Evolutionary conservation across 1,284 basidiomycete genomes (phyloP).

Genomic region (Nidula niveotomentosa): DNA sequence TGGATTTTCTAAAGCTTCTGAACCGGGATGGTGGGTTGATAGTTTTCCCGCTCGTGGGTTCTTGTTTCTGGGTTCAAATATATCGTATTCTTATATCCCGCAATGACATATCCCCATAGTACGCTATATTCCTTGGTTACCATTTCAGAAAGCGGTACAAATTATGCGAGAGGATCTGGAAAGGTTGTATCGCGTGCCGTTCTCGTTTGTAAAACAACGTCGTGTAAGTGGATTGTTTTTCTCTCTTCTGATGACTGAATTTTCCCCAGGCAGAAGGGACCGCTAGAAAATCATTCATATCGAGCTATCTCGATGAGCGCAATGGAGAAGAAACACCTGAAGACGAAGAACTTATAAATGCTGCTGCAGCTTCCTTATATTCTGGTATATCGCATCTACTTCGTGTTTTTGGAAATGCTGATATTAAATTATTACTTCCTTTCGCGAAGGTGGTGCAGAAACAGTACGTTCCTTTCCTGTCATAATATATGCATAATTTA

Average conservation of each 20-base stretch:
- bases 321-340: conserved; percentile 7
- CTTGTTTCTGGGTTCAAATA: not conserved
- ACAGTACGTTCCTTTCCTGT: conserved; percentile 20
- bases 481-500: not conserved
- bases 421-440: not conserved
- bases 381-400: conserved; percentile 20
- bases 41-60: conserved; percentile 26
- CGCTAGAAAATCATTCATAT: conserved; percentile 18
- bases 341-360: conserved; percentile 36
- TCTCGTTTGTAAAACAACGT: conserved; percentile 15
- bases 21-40: conserved; percentile 40
- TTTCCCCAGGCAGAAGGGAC: conserved; percentile 12
- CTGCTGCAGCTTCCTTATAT: conserved; percentile 37
- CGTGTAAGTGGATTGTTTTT: conserved; percentile 9
- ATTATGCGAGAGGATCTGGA: conserved; percentile 25
- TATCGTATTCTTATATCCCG: not conserved
- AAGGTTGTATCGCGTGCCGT: conserved; percentile 20
- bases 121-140: conserved; percentile 34
- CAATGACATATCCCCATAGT: conserved; percentile 20
- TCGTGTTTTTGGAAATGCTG: not conserved
- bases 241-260: not conserved
- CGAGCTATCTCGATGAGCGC: conserved; percentile 18
- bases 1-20: conserved; percentile 29
- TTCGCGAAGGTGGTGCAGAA: conserved; percentile 18
- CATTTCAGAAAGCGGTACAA: conserved; percentile 28